These are phyloP conservation scores for Penicillium cosmopolitanum DNA, from an alignment of 495 filamentous ascomycete species.

Conservation along the genomic window DNA sequence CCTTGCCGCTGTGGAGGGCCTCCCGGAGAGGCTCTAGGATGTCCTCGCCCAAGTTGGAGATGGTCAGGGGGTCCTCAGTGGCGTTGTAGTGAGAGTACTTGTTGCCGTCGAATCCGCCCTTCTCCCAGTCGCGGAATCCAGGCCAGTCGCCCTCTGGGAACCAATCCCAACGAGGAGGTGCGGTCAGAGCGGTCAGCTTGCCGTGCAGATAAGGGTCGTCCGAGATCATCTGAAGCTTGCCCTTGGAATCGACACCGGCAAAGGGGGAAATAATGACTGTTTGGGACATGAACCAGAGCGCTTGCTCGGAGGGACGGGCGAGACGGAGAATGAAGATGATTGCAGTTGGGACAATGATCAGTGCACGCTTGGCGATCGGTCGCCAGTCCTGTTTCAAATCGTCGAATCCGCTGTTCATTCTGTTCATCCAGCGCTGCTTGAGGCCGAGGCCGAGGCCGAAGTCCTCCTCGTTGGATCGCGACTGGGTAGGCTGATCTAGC, in stretches of 20 bases:
- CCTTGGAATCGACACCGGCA: conserved; percentile 23
- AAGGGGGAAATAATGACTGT: conserved; percentile 29
- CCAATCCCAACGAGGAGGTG: conserved; percentile 28
- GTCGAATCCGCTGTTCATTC: background rate
- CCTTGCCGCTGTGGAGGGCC: conserved; percentile 25
- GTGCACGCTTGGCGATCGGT: conserved; percentile 14
- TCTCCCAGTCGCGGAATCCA: conserved; percentile 35
- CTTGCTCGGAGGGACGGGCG: conserved; percentile 23
- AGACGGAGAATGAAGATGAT: conserved; percentile 22
- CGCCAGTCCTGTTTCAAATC: background rate
- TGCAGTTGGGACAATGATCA: conserved; percentile 21
- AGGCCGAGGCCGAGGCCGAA: background rate
- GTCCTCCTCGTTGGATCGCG: background rate
- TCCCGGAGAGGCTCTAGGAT: conserved; percentile 34
- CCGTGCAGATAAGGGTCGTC: conserved; percentile 18
- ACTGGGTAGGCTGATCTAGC: conserved; percentile 13
- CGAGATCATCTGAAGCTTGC: conserved; percentile 24
- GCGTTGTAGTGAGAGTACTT: conserved; percentile 37
- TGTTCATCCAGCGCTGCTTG: conserved; percentile 1
- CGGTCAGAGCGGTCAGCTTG: conserved; percentile 25
- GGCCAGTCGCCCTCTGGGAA: conserved; percentile 25
- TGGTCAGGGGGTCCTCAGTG: conserved; percentile 41
- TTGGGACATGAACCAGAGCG: conserved; percentile 30
- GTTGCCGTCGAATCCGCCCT: background rate
- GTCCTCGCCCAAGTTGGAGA: conserved; percentile 41